These are phyloP conservation scores for Coemansia guatemalensis DNA, from an alignment of 192 early-diverging fungal genomes.

Conservation along the genomic window DNA sequence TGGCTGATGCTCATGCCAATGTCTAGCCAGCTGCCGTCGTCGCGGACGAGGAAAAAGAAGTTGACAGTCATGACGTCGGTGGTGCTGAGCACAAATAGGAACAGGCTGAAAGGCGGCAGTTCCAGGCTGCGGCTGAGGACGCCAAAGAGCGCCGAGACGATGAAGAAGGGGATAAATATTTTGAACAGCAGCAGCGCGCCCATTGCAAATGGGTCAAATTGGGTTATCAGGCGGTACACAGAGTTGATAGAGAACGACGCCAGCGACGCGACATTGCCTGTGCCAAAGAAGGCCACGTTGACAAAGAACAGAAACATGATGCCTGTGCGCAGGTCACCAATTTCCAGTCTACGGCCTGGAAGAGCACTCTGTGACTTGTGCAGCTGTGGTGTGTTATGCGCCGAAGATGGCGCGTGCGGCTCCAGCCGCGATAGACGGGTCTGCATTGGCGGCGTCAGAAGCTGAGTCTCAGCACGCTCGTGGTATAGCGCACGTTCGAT, in stretches of 20 bases:
- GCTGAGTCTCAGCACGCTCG: conserved; percentile 40
- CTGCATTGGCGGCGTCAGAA: conserved; percentile 30
- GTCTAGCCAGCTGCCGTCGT: conserved; percentile 93
- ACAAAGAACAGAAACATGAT: conserved; percentile 87
- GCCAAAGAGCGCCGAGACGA: conserved; percentile 80
- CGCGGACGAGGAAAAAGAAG: conserved; percentile 93
- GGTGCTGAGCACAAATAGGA: conserved; percentile 80
- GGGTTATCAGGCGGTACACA: conserved; percentile 87
- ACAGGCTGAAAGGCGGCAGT: conserved; percentile 84
- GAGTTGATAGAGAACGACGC: conserved; percentile 82
- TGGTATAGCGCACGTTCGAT: conserved; percentile 64
- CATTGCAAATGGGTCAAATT: conserved; percentile 93
- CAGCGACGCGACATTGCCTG: conserved; percentile 90
- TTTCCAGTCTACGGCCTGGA: conserved; percentile 44
- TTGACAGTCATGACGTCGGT: conserved; percentile 94
- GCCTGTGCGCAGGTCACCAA: conserved; percentile 61
- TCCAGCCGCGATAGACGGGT: conserved; percentile 37
- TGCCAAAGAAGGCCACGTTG: conserved; percentile 95
- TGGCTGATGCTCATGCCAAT: conserved; percentile 96
- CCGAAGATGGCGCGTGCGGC: background rate
- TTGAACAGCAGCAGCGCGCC: conserved; percentile 79
- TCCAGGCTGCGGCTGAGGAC: conserved; percentile 73
- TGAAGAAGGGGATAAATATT: conserved; percentile 93
- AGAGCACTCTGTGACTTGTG: background rate
- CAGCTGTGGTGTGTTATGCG: background rate